Evolutionary conservation across 2,329 filamentous ascomycete genomes (phyloP), one percentile per base, ranked within the genome.

Genomic region (Phyllosticta citriasiana): DNA sequence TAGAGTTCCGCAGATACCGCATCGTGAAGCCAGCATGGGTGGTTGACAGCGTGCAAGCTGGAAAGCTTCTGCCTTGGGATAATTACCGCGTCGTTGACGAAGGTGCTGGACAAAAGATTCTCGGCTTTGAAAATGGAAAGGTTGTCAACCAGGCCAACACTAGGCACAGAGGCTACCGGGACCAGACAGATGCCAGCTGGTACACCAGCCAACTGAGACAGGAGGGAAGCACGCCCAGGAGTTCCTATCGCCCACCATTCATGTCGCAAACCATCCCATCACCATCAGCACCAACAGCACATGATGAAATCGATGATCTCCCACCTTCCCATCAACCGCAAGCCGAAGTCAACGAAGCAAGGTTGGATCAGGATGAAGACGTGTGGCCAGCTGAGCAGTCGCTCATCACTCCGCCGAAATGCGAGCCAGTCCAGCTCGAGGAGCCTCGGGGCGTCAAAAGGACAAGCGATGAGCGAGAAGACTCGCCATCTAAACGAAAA

Each of bases 21-120:
- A 89, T 99, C 47, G 94, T 97, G 57, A 96, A 94, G 73, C 94
- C 94, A 0, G 86, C 90, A 22, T 99, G 94, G 94, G 84, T 99
- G 2, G 87, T 91, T 14, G 93, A 99, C 67, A 97, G 92, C 64
- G 84, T 97, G 54, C 80, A 84, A 62, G 89, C 89, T 6, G 91
- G 91, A 5, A 88, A 84, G 68, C 75, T 97, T 53, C 78, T 97
- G 27, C 88, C 93, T 0, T 99, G 95, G 94, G 81, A 88, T 63
- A 80, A 85, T 12, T 99, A 94, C 70, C 84, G 90, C 30, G 85
- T 97, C 0, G 78, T 97, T 3, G 89, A 94, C 65, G 90, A 96
- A 72, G 91, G 91, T 0, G 84, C 87, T 0, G 84, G 85, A 9
- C 94, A 99, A 74, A 91, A 89, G 67, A 81, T 92, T 1, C 77